A percentile compares a stretch with the other conserved stretches of the same genome.
These are phyloP conservation scores for Dendrobium catenatum DNA, from an alignment of 106 monocot genomes.

Conservation along the genomic window DNA sequence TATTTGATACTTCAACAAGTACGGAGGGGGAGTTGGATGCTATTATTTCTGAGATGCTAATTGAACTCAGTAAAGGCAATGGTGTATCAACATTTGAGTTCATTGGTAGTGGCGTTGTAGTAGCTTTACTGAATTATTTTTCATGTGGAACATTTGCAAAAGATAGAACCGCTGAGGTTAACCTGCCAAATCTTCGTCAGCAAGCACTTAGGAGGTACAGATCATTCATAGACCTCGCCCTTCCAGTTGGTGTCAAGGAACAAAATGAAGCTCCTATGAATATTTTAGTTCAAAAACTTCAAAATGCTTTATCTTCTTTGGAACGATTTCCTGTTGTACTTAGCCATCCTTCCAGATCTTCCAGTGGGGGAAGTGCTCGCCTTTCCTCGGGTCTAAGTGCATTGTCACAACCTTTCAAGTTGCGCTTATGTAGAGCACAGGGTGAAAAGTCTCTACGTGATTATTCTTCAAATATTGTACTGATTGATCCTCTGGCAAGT, in stretches of 20 bases:
- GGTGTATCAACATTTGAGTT: conserved; percentile 99
- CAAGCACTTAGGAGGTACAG: conserved; percentile 74
- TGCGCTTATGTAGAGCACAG: conserved; percentile 78
- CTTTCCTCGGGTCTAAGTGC: conserved; percentile 76
- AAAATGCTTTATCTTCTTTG: conserved; percentile 86
- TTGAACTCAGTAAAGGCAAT: conserved; percentile 76
- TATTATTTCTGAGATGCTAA: conserved; percentile 56
- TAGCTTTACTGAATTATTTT: conserved; percentile 76
- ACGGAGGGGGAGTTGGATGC: conserved; percentile 53
- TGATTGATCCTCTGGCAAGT: conserved; percentile 92
- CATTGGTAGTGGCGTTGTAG: conserved; percentile 94
- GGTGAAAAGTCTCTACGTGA: conserved; percentile 94
- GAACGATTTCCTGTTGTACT: conserved; percentile 96
- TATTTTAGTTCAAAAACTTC: conserved; percentile 81
- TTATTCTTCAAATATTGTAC: conserved; percentile 93
- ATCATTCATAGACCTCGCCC: conserved; percentile 65
- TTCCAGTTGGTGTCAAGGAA: conserved; percentile 33
- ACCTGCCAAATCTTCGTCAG: conserved; percentile 71
- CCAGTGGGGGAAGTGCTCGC: conserved; percentile 54
- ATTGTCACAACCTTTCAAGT: conserved; percentile 81
- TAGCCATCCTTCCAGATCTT: conserved; percentile 76
- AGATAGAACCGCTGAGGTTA: conserved; percentile 60
- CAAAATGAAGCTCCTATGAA: conserved; percentile 59
- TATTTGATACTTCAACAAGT: conserved; percentile 49
- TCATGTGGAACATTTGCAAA: conserved; percentile 87